phyloP scores from a whole-genome alignment of 2,329 filamentous ascomycete species.

The Beauveria brongniartii region DNA sequence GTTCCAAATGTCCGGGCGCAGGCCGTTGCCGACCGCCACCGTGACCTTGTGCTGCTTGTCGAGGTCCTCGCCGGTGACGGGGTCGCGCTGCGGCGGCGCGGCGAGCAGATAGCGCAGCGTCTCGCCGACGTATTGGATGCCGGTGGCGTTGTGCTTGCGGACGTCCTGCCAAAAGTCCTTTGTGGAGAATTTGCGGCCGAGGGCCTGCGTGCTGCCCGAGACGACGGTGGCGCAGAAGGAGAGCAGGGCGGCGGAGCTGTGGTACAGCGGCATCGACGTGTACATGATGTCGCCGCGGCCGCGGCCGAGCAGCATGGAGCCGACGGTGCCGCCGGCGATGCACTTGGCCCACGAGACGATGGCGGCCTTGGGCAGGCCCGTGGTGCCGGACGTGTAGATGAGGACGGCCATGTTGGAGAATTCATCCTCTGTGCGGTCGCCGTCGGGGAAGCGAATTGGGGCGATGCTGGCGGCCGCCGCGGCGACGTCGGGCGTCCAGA shows the following conservation, averaged over 20 bases:
- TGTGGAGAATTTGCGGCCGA: slow-evolving; percentile 73
- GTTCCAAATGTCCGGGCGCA: slow-evolving; percentile 81
- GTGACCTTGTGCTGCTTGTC: slow-evolving; percentile 69
- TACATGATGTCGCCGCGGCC: slow-evolving; percentile 61
- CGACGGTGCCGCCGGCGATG: slow-evolving; percentile 44
- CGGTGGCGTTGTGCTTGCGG: slow-evolving; percentile 60
- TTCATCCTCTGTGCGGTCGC: slow-evolving; percentile 41
- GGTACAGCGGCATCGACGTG: slow-evolving; percentile 84
- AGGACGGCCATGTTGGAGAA: slow-evolving; percentile 57
- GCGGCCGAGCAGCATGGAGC: slow-evolving; percentile 48
- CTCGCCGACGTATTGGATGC: slow-evolving; percentile 83
- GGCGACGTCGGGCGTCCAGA: slow-evolving; percentile 53
- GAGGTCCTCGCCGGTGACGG: slow-evolving; percentile 55
- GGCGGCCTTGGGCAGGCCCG: slow-evolving; percentile 73
- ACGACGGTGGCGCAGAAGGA: slow-evolving; percentile 56
- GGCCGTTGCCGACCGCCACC: slow-evolving; percentile 73
- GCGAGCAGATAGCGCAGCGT: slow-evolving; percentile 75
- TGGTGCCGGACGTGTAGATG: slow-evolving; percentile 82
- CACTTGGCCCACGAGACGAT: slow-evolving; percentile 67
- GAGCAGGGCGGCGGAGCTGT: slow-evolving; percentile 68
- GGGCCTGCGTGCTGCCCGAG: slow-evolving; percentile 55
- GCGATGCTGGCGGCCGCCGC: slow-evolving; percentile 42
- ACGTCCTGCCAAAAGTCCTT: slow-evolving; percentile 70
- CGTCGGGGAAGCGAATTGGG: slow-evolving; percentile 50
- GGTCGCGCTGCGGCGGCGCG: slow-evolving; percentile 53